Evolutionary conservation across 176 grass and related monocot species (phyloP), one percentile per base, ranked within the genome.

Genomic region (Musa beccarii): DNA sequence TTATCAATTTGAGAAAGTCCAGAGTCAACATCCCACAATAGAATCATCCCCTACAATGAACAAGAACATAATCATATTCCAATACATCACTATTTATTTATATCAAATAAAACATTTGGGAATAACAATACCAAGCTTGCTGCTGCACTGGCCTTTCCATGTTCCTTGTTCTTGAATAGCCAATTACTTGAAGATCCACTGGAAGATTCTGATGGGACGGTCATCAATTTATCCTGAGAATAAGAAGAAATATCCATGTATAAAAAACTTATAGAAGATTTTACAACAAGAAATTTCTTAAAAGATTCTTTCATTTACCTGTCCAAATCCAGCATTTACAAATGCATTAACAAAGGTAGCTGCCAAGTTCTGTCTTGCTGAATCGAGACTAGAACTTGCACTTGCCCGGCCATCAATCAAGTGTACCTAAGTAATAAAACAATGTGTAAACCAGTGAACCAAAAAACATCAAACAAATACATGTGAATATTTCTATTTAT

Each of bases 331-430:
- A 81, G 95, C 95, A 89, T 99, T 99, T 43, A 99, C 91, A 25
- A 99, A 99, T 86, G 95, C 95, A 83, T 99, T 99, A n/a, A 92
- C 90, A 79, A 99, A 99, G 65, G 95, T 99, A 23, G 88, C 91
- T 20, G 91, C 95, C 50, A 99, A 76, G 86, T 99, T 99, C 81
- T 94, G 91, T 79, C 95, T 85, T 79, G 95, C 95, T 68, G 91
- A 99, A 92, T 99, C 95, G 80, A 99, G 84, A 82, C 84, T 99
- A 68, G 95, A 94, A 70, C 88, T 94, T 63, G 91, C 86, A 86
- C 91, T 88, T 43, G 81, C 86, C 63, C 95, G 86, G 0, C 95
- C 95, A 81, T 94, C 95, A 89, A 94, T 99, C 76, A 99, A 83
- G 79, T 94, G 95, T 23, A 89, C 88, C 95, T 99, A 85, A 81